Evolutionary conservation across 208 protist genomes (phyloP), one percentile per base, ranked within the genome.

Genomic region (Kentomonas sorsogonicus): DNA sequence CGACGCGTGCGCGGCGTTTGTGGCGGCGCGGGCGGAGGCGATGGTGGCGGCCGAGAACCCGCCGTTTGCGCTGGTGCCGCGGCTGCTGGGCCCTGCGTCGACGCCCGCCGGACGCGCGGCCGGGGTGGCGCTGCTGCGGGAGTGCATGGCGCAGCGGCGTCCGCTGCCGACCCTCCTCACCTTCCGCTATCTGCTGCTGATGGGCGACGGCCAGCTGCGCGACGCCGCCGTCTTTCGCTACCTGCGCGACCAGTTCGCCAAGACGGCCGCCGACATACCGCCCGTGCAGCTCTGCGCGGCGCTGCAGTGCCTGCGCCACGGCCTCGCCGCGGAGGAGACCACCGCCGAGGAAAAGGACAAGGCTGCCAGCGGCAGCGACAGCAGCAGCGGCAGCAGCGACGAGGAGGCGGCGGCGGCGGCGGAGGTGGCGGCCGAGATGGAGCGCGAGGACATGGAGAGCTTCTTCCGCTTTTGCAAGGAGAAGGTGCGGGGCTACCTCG

Each of bases 251-350:
- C 68, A 83, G 52, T 89, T 93, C 54, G 63, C 74, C 15, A 86
- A 89, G 59, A 91, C 83, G 13, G 71, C 73, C 3, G 58, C 74
- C 13, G 74, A 71, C 23, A 85, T 93, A 63, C 86, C 86, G 18
- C 74, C 82, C 40, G 72, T 84, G 54, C 86, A 93, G 68, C 48
- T 93, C 11, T 77, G 76, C 52, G 66, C 79, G n/a, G 86, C 86
- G 4, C 66, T 93, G 43, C 69, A 73, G 33, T 85, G 83, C 52
- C 74, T 89, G 11, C n/a, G n/a, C n/a, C n/a, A n/a, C 63, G 47
- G 23, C 16, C 11, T 34, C 3, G 31, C 45, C 26, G 22, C 45
- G 38, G n/a, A 11, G 18, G 38, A 23, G 25, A 6, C 33, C 15
- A 41, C 58, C 15, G 47, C 57, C 26, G 40, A 53, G 46, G 44